Evolutionary conservation across 2,329 filamentous ascomycete genomes (phyloP).

Genomic region (Emergomyces africanus): DNA sequence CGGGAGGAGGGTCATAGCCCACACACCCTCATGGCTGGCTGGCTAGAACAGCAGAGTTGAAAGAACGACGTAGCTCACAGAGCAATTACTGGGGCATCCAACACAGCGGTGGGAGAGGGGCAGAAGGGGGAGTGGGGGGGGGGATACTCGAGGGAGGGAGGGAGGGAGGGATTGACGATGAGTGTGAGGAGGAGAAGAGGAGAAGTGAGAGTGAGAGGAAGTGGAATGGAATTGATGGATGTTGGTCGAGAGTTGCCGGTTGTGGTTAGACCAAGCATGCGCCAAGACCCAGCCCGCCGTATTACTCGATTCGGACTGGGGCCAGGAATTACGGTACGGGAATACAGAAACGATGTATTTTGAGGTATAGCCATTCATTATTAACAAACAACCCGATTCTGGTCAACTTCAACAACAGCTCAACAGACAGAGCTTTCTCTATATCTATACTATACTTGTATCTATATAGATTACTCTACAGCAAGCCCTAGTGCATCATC

Average conservation of each 20-base stretch:
- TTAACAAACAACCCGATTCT: too few species aligned
- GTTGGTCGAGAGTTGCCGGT: neutral
- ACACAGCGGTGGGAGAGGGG: neutral
- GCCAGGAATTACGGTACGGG: neutral
- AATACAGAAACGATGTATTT: too few species aligned
- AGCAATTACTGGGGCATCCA: conserved; percentile 3
- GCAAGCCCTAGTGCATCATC: neutral
- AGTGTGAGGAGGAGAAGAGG: neutral
- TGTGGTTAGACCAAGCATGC: neutral
- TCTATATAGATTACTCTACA: neutral
- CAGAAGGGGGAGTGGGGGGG: too few species aligned
- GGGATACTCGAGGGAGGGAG: neutral
- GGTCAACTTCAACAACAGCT: too few species aligned
- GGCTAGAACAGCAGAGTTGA: conserved; percentile 29
- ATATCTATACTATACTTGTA: neutral
- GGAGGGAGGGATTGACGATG: too few species aligned
- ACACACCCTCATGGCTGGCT: conserved; percentile 13
- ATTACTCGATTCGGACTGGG: neutral
- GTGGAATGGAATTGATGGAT: neutral
- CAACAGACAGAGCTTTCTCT: neutral
- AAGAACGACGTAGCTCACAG: conserved; percentile 21
- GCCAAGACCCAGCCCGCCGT: neutral
- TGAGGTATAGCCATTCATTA: too few species aligned
- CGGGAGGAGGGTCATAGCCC: conserved; percentile 5
- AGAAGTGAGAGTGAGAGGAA: neutral